phyloP scores from a whole-genome alignment of 495 filamentous ascomycete species.

The Opeltia flavorubescens region DNA sequence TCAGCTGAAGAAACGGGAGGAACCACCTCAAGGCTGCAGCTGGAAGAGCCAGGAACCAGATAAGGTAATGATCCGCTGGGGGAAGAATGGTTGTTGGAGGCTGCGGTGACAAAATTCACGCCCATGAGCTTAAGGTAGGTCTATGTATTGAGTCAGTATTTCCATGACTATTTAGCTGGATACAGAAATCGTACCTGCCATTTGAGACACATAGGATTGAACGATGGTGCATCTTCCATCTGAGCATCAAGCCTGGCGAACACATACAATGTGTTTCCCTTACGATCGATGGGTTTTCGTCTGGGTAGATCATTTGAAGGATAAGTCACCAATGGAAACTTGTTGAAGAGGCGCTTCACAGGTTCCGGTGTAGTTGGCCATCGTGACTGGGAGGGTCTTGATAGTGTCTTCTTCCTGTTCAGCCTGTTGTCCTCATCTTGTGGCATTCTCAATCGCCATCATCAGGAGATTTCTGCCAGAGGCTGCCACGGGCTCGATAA shows the following conservation, averaged over 20 bases:
- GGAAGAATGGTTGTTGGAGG: conserved; percentile 87
- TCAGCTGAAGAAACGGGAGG: conserved; percentile 48
- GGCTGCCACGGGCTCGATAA: too few relatives aligned
- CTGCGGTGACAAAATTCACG: conserved; percentile 50
- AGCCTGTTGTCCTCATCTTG: conserved; percentile 7
- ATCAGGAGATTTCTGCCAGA: conserved; percentile 1
- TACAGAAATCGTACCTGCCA: conserved; percentile 57
- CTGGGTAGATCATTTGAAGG: conserved; percentile 64
- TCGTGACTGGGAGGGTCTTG: not conserved
- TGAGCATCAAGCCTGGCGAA: conserved; percentile 60
- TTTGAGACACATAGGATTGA: conserved; percentile 87
- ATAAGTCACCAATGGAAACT: conserved; percentile 66
- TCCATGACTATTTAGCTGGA: conserved; percentile 2
- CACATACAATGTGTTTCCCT: conserved; percentile 56
- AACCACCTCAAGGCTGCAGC: conserved; percentile 2
- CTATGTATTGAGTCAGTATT: conserved; percentile 28
- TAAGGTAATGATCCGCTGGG: conserved; percentile 80
- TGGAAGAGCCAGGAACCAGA: conserved; percentile 46
- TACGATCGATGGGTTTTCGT: conserved; percentile 33
- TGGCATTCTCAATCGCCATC: conserved; percentile 14
- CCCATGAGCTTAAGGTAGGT: conserved; percentile 68
- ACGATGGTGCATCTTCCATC: conserved; percentile 50
- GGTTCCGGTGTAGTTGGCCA: conserved; percentile 58
- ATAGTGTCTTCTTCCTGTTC: conserved; percentile 3
- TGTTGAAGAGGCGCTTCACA: conserved; percentile 70